These are phyloP conservation scores for Chlamydomonas reinhardtii DNA, from an alignment of 163 green algal species.

Conservation along the genomic window DNA sequence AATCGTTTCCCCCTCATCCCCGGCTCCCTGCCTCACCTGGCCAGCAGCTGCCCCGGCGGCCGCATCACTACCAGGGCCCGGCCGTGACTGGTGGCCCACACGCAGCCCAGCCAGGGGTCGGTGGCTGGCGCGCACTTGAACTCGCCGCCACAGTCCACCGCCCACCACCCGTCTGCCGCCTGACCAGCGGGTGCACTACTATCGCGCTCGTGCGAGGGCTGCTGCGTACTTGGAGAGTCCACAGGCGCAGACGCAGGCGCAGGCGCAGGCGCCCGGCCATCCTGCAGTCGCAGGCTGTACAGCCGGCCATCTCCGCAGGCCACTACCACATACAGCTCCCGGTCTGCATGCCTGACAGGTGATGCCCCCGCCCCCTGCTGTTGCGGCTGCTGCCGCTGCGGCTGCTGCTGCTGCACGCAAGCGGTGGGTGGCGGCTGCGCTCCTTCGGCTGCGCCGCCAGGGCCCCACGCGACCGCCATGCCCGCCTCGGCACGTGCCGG, in stretches of 20 bases:
- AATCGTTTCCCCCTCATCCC: no score
- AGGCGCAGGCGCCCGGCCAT: neutral
- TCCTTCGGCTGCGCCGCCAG: no score
- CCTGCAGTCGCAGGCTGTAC: conserved; percentile 40
- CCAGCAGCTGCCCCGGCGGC: conserved; percentile 8
- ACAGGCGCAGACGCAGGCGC: no score
- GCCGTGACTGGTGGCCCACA: conserved; percentile 58
- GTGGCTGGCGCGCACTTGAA: conserved; percentile 50
- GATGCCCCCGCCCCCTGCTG: no score
- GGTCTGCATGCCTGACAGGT: no score
- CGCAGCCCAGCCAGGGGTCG: conserved; percentile 64
- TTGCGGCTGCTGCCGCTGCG: no score
- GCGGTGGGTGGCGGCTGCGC: no score
- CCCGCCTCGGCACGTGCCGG: conserved; percentile 57
- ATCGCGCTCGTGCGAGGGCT: no score
- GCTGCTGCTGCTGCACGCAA: no score
- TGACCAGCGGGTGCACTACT: no score
- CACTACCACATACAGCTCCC: conserved; percentile 47
- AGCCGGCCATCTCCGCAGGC: conserved; percentile 45
- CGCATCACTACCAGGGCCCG: conserved; percentile 13
- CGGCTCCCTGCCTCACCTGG: neutral
- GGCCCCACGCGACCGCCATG: conserved; percentile 43
- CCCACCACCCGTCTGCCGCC: no score
- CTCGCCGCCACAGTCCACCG: conserved; percentile 21
- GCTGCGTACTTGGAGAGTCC: no score